These are phyloP conservation scores for Ustilago bromivora DNA, from an alignment of 1,284 basidiomycete genomes.

Conservation along the genomic window DNA sequence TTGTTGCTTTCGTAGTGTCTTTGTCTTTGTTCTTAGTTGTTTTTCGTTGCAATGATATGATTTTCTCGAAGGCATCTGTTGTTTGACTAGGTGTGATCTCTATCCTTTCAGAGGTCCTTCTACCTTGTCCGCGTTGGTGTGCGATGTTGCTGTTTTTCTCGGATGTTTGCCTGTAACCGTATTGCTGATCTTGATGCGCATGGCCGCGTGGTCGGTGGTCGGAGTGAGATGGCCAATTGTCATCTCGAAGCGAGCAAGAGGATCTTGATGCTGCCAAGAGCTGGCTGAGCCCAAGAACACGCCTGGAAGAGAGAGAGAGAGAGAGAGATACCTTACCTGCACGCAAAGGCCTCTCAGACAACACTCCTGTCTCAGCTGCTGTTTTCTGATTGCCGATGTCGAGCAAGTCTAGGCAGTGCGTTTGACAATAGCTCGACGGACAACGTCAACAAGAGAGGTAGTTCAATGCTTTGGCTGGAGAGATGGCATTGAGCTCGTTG, in stretches of 20 bases:
- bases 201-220: too few relatives aligned
- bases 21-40: not conserved
- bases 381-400: not conserved
- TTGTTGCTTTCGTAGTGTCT: constrained; percentile 19
- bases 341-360: not conserved
- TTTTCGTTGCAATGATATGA: constrained; percentile 23
- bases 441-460: not conserved
- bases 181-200: too few relatives aligned
- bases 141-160: too few relatives aligned
- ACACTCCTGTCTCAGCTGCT: not conserved
- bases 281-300: not conserved
- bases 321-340: not conserved
- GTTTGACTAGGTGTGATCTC: not conserved
- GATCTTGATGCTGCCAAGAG: not conserved
- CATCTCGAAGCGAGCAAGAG: too few relatives aligned
- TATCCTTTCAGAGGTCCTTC: not conserved
- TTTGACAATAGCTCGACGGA: not conserved
- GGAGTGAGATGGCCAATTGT: too few relatives aligned
- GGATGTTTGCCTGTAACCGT: too few relatives aligned
- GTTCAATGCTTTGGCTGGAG: not conserved
- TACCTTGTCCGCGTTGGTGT: too few relatives aligned
- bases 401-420: not conserved
- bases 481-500: not conserved
- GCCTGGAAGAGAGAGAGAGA: not conserved
- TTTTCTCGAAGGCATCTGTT: not conserved